Percentiles rank a stretch among this genome's conserved stretches.
phyloP scores from a whole-genome alignment of 305 asterid species.

The Solanum chacoense region DNA sequence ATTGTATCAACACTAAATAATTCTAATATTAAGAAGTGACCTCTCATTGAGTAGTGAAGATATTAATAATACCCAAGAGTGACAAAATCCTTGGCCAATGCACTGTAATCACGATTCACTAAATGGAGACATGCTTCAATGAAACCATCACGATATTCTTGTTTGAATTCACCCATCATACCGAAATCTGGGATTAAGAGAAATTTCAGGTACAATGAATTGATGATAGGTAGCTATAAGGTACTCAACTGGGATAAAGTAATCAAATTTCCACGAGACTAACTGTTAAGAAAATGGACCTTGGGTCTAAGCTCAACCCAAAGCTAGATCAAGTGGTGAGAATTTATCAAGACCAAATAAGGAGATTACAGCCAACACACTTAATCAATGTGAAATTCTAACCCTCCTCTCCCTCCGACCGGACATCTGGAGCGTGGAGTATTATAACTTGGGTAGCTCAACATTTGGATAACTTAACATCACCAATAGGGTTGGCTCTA shows the following conservation, averaged over 20 bases:
- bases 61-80: slow-evolving; percentile 73
- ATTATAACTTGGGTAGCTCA: background rate
- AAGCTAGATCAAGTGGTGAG: background rate
- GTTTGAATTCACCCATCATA: slow-evolving; percentile 95
- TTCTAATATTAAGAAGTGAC: background rate
- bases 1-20: slow-evolving; percentile 7
- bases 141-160: slow-evolving; percentile 94
- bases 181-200: slow-evolving; percentile 61
- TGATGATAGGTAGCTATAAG: background rate
- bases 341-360: background rate
- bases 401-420: background rate
- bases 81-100: slow-evolving; percentile 83
- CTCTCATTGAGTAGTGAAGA: slow-evolving; percentile 8
- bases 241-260: background rate
- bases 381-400: background rate
- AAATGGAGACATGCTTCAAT: slow-evolving; percentile 97
- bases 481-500: background rate
- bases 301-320: background rate
- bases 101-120: slow-evolving; percentile 92
- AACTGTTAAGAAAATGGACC: background rate
- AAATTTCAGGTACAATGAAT: background rate
- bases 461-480: background rate
- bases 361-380: background rate
- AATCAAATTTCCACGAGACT: background rate
- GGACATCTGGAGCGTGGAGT: background rate